Evolutionary conservation across 129 eudicot genomes (phyloP).

Genomic region (Helichrysum umbraculigerum): DNA sequence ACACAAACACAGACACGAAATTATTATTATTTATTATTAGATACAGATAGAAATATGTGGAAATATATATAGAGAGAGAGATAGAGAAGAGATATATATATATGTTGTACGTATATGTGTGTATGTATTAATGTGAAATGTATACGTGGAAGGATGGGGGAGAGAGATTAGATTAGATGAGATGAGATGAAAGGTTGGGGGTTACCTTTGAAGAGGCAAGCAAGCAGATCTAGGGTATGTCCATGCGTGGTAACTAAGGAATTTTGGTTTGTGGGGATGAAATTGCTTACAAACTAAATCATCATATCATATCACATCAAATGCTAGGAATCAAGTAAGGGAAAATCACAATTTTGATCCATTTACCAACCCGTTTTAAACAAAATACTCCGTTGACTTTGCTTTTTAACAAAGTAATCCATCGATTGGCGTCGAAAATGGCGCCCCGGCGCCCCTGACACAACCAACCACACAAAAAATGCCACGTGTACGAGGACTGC

Average conservation of each 20-base stretch:
- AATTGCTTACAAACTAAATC: not conserved
- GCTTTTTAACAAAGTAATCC: no score
- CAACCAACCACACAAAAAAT: no score
- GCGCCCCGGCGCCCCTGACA: no score
- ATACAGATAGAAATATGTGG: not conserved
- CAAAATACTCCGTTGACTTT: no score
- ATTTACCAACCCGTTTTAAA: no score
- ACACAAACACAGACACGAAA: not conserved
- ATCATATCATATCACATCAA: no score
- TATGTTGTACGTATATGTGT: not conserved
- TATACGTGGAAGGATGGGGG: constrained; percentile 36
- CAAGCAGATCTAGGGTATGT: constrained; percentile 87
- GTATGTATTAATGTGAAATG: not conserved
- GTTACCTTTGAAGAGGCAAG: constrained; percentile 46
- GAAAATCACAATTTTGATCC: no score
- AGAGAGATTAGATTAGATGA: not conserved
- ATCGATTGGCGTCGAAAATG: no score
- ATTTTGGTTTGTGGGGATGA: constrained; percentile 32
- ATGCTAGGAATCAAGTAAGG: no score
- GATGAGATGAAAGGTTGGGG: not conserved
- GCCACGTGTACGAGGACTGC: no score
- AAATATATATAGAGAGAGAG: not conserved
- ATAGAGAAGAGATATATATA: not conserved
- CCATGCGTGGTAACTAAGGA: constrained; percentile 48
- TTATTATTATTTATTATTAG: not conserved